These are phyloP conservation scores for Cercospora nicotianae DNA, from an alignment of 2,329 filamentous ascomycete genomes.

Conservation along the genomic window DNA sequence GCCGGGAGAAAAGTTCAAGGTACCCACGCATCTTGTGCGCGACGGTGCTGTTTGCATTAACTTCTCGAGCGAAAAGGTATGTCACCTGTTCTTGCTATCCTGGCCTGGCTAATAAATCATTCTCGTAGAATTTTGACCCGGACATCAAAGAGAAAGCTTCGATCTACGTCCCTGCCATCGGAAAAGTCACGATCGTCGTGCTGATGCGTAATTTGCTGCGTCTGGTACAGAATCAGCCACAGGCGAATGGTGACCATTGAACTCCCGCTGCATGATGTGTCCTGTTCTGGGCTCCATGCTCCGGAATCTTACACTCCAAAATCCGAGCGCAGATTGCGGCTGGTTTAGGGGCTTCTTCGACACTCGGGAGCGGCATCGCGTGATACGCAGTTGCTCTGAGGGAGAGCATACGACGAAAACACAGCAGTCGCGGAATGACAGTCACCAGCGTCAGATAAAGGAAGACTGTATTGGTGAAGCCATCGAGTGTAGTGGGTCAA, in stretches of 20 bases:
- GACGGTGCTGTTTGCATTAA: slow-evolving; percentile 98
- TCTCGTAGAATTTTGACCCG: slow-evolving; percentile 72
- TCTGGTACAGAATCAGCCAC: slow-evolving; percentile 41
- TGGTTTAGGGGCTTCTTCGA: neutral
- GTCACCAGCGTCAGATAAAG: neutral
- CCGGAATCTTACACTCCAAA: neutral
- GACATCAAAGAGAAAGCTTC: slow-evolving; percentile 93
- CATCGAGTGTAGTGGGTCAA: neutral
- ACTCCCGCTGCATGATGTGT: neutral
- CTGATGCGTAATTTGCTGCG: slow-evolving; percentile 80
- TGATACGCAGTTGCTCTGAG: neutral
- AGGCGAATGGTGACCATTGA: slow-evolving; percentile 14
- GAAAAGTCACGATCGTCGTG: slow-evolving; percentile 95
- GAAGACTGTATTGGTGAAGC: neutral
- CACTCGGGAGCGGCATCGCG: neutral
- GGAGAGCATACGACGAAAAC: neutral
- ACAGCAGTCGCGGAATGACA: neutral
- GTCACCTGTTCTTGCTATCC: slow-evolving; percentile 18
- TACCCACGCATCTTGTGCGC: slow-evolving; percentile 76
- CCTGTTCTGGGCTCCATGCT: neutral
- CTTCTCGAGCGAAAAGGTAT: slow-evolving; percentile 83
- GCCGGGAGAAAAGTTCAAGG: slow-evolving; percentile 83
- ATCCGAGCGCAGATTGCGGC: neutral
- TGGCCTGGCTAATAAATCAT: slow-evolving; percentile 5
- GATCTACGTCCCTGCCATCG: slow-evolving; percentile 95